Evolutionary conservation across 345 rosid genomes (phyloP).

Genomic region (Syzygium grande): DNA sequence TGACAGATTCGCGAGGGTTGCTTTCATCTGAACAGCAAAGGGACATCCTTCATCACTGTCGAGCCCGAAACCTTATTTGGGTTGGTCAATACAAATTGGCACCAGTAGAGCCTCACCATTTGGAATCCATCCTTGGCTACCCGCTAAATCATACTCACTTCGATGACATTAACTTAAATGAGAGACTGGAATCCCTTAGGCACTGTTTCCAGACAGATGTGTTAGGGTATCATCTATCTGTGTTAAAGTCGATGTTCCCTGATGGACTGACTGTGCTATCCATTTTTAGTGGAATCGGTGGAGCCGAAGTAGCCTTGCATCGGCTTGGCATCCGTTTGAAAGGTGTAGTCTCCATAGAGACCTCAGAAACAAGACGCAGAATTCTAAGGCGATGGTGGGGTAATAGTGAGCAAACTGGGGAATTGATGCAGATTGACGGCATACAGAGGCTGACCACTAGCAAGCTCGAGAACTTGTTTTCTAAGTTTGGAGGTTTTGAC

Average conservation of each 20-base stretch:
- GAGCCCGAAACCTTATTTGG: constrained; percentile 61
- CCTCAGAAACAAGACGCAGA: constrained; percentile 40
- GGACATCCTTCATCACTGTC: constrained; percentile 50
- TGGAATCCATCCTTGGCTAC: constrained; percentile 77
- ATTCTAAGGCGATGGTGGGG: constrained; percentile 76
- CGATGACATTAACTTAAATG: constrained; percentile 23
- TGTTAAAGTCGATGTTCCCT: constrained; percentile 54
- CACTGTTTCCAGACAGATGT: constrained; percentile 78
- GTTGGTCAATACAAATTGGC: constrained; percentile 48
- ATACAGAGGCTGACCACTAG: constrained; percentile 49
- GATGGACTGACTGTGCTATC: constrained; percentile 71
- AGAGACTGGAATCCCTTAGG: constrained; percentile 47
- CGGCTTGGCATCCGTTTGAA: constrained; percentile 69
- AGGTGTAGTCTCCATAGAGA: constrained; percentile 64
- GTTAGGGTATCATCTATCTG: constrained; percentile 81
- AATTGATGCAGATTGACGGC: constrained; percentile 64
- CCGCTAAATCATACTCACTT: constrained; percentile 53
- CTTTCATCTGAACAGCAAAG: constrained; percentile 48
- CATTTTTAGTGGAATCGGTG: constrained; percentile 70
- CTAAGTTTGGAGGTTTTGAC: constrained; percentile 60
- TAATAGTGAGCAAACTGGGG: constrained; percentile 59
- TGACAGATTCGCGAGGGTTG: constrained; percentile 44
- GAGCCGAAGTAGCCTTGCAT: constrained; percentile 56
- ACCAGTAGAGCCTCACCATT: constrained; percentile 47
- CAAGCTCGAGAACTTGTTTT: constrained; percentile 34